Base-by-base conservation (phyloP, 2,329 filamentous ascomycete genomes). In the Fusarium drepaniforme region DNA sequence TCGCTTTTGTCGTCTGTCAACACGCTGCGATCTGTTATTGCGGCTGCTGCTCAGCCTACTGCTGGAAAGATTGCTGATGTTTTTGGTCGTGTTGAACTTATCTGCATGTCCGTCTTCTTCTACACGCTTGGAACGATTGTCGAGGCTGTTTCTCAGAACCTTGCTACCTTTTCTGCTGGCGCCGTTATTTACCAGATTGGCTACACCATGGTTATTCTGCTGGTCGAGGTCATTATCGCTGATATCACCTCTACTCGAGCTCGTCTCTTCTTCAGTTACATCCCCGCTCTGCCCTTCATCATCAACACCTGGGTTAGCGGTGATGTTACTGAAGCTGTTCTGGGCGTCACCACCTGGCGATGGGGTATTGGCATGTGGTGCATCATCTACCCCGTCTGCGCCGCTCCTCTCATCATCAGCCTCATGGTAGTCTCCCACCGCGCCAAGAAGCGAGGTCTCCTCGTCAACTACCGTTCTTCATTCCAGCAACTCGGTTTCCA, bases 321-420 rank as follows among this genome's bases (percentile, higher is more conserved):
- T 30, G 85, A 92, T 75, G 82, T 93, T 51, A 84, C 88, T 5
- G 68, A 77, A 5, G 83, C 86, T 0, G 88, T 91, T 2, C 80
- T 91, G 2, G 76, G 67, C 0, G 75, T 70, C 16, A 89, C 88
- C 0, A 85, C 82, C 9, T 93, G 91, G 91, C 82, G 86, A 69
- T 92, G 90, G 90, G 91, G 90, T 37, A 86, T 91, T 37, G 90
- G 90, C 75, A 92, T 92, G 90, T 93, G 88, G 85, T 85, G 84
- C 71, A 90, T 92, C 79, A 91, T 92, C 70, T 92, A 90, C 80
- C 87, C 90, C 4, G 85, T 89, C 25, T 90, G 88, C 78, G 83
- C 88, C 4, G 73, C 91, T 12, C 90, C 91, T 3, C 85, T 92
- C 58, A 83, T 92, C 76, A 72, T 86, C 44, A 86, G 86, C 8